phyloP scores from a whole-genome alignment of 2,329 filamentous ascomycete species.

The Apiospora hydei region DNA sequence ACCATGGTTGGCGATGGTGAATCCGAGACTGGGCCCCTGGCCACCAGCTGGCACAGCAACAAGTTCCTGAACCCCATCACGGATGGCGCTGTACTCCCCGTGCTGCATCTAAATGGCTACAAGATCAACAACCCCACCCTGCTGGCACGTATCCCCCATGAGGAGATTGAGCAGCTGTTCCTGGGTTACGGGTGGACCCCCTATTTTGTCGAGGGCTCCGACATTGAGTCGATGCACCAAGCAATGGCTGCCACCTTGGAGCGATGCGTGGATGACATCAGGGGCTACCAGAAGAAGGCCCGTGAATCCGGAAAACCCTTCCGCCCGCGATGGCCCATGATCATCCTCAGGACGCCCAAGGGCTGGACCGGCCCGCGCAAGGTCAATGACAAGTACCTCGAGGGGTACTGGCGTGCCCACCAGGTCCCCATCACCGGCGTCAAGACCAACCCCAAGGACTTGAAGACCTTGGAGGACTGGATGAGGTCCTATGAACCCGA shows the following conservation, averaged over 20 bases:
- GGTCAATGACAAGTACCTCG: constrained; percentile 72
- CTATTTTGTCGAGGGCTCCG: constrained; percentile 81
- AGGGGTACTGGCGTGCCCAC: constrained; percentile 81
- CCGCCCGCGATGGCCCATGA: constrained; percentile 80
- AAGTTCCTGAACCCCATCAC: constrained; percentile 83
- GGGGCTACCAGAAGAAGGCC: constrained; percentile 72
- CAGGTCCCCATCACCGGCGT: constrained; percentile 80
- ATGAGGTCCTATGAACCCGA: constrained; percentile 80
- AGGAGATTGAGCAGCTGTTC: constrained; percentile 75
- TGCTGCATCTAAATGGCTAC: constrained; percentile 83
- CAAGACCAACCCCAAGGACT: constrained; percentile 67
- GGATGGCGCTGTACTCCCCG: constrained; percentile 78
- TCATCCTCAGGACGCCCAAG: constrained; percentile 78
- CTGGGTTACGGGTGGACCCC: constrained; percentile 80
- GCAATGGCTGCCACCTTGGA: constrained; percentile 82
- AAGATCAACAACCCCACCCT: constrained; percentile 85
- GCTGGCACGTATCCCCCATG: constrained; percentile 75
- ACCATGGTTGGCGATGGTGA: constrained; percentile 85
- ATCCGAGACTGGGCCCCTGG: constrained; percentile 80
- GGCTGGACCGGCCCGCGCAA: constrained; percentile 81
- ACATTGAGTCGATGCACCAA: constrained; percentile 79
- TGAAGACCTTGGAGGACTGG: constrained; percentile 76
- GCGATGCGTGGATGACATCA: constrained; percentile 74
- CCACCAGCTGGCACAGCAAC: constrained; percentile 82
- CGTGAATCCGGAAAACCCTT: constrained; percentile 73